Conservation (phyloP, 2,329 filamentous ascomycete species). For the Aaosphaeria pasadenensis region DNA sequence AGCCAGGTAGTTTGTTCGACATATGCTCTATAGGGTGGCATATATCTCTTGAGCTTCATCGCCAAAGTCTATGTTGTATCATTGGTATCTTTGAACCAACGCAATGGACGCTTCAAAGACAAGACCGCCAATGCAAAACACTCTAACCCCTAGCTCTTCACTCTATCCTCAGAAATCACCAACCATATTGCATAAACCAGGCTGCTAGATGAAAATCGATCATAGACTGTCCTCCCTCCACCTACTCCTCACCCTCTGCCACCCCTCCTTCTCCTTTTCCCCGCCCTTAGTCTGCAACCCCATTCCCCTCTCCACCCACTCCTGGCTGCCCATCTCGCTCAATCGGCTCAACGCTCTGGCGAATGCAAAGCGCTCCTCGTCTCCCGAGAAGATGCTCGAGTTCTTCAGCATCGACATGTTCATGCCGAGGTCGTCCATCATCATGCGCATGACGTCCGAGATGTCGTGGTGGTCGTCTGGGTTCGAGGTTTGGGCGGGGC, state of each 20-base stretch:
- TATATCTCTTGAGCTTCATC: too few species aligned
- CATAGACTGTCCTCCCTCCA: conserved; percentile 53
- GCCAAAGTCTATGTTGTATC: too few species aligned
- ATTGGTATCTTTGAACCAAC: too few species aligned
- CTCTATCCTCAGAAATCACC: too few species aligned
- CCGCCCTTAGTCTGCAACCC: conserved; percentile 63
- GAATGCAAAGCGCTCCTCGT: conserved; percentile 96
- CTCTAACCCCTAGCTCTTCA: too few species aligned
- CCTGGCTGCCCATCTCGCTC: conserved; percentile 87
- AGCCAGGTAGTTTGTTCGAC: too few species aligned
- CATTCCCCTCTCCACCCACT: conserved; percentile 85
- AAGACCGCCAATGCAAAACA: too few species aligned
- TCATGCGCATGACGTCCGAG: conserved; percentile 68
- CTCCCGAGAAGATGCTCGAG: conserved; percentile 83
- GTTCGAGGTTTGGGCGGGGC: conserved; percentile 27
- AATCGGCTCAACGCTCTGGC: conserved; percentile 80
- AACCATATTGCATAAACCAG: too few species aligned
- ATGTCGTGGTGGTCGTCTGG: conserved; percentile 50
- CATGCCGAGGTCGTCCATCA: conserved; percentile 85
- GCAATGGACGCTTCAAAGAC: too few species aligned
- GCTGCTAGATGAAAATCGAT: background rate
- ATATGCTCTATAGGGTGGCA: too few species aligned
- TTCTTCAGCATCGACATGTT: conserved; percentile 82
- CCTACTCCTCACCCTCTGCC: conserved; percentile 62
- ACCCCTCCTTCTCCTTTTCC: conserved; percentile 62